A percentile compares a stretch with the other conserved stretches of the same genome.
phyloP scores from a whole-genome alignment of 2,329 filamentous ascomycete genomes.

The Clarireedia hainanense region DNA sequence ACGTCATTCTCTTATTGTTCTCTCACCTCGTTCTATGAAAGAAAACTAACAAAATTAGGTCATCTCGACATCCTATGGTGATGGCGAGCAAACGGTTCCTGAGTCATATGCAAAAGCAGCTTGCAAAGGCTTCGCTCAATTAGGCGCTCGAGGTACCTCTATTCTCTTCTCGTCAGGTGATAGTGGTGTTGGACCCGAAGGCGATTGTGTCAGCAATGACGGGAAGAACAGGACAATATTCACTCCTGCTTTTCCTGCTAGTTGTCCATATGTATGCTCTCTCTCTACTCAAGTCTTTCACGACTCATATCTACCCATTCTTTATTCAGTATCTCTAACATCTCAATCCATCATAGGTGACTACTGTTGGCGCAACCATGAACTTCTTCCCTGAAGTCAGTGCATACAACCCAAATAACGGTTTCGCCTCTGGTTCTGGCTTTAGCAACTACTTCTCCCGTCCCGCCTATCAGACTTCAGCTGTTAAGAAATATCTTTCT shows the following conservation, averaged over 20 bases:
- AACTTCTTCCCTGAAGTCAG: conserved; percentile 31
- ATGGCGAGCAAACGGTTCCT: conserved; percentile 49
- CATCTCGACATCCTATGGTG: conserved; percentile 48
- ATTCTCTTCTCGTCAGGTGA: conserved; percentile 46
- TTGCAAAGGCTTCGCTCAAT: conserved; percentile 44
- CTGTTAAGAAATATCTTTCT: conserved; percentile 35
- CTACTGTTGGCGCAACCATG: conserved; percentile 47
- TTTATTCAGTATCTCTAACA: too few relatives aligned
- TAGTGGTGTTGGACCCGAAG: conserved; percentile 36
- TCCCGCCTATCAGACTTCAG: conserved; percentile 37
- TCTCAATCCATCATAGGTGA: conserved; percentile 34
- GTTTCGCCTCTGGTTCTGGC: conserved; percentile 38
- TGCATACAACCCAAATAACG: conserved; percentile 27
- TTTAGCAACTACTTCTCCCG: conserved; percentile 43
- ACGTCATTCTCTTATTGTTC: conserved; percentile 32
- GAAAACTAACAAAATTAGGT: conserved; percentile 30
- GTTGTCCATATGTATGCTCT: conserved; percentile 28
- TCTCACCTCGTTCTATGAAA: neutral
- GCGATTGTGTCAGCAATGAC: conserved; percentile 44
- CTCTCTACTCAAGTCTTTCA: too few relatives aligned
- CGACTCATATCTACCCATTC: too few relatives aligned
- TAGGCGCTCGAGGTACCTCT: conserved; percentile 44
- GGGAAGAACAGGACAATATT: conserved; percentile 47
- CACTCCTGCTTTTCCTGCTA: conserved; percentile 46
- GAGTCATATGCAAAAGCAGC: conserved; percentile 42